Evolutionary conservation across 1,284 basidiomycete species (phyloP), one percentile per base, ranked within the genome.

Genomic region (Microbotryum silenes-acaulis): DNA sequence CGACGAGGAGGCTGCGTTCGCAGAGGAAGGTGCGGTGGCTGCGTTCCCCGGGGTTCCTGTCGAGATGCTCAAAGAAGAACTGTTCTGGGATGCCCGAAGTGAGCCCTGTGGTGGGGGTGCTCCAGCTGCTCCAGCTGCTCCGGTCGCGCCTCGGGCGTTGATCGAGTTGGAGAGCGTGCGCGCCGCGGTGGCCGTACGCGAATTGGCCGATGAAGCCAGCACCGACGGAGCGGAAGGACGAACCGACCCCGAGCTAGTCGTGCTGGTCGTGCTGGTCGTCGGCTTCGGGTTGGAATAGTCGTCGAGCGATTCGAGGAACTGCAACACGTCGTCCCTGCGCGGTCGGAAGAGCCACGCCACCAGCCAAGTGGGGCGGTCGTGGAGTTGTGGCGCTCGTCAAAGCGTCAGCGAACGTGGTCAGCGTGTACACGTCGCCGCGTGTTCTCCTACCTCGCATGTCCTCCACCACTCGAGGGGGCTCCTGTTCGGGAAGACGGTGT

Each of bases 281-380:
- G 52, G 54, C 37, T 48, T 62, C 56, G 77, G 76, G 18, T 68
- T 73, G 21, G 82, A 79, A 63, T 91, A 81, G 47, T 84, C 86
- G 74, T 92, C 89, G 55, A 96, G 86, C 73, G 92, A 88, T 72
- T 92, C 88, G 59, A 96, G 84, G 75, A 94, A 87, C 70, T 86
- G 85, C 29, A 90, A 83, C 20, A 89, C 91, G 75, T 96, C 91
- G 51, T 66, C 67, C 23, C 67, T 53, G 54, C 50, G 59, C 54
- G 16, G 21, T 0, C 25, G 21, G 9, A 33, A 1, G 16, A 21
- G 57, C 4, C 37, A 16, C 33, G 6, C 37, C 37, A 25, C 25
- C 3, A 42, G 33, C n/a, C 51, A 29, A 25, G 25, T n/a, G 10
- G 21, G 21, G 21, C 27, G 48, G 31, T 31, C 8, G 31, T 31